Evolutionary conservation across 108 stramenopile species (phyloP), one percentile per base, ranked within the genome.

Genomic region (Skeletonema potamos): DNA sequence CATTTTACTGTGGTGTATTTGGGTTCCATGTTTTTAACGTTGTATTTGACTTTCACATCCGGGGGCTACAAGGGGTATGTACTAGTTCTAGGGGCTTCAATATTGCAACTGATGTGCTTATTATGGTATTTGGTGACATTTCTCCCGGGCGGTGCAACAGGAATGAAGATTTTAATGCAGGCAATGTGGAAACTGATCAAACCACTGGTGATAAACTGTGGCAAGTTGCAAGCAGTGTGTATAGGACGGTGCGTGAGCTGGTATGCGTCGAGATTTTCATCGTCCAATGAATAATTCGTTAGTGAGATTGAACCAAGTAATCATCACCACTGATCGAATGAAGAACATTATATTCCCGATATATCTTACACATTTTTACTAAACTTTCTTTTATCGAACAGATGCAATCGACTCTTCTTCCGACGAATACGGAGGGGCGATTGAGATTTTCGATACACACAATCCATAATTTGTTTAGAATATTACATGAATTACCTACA

Each of bases 101-200:
- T 66, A n/a, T 66, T 85, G 46, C 95, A 96, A 62, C 64, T 96
- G 24, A 34, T 92, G 48, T 82, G 90, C 1, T 56, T 96, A 26
- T n/a, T 93, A 9, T 96, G 91, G 91, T 96, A 96, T 79, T 74
- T 96, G 62, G 72, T 96, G 13, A 92, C 90, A 70, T 96, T 96
- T 73, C 66, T 96, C 57, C 95, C 95, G 1, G 95, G 95, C 10
- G 95, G 95, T 36, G 80, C 91, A 6, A 76, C 79, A 68, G 95
- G 95, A 41, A 81, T 96, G 78, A 68, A 69, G 10, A 70, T 93
- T 32, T 62, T 96, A 2, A 77, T 76, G 0, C 76, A 85, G 44
- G 89, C 87, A 17, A 76, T 96, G 54, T 81, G 80, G 61, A 77
- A 74, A n/a, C 80, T 93, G 68, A 71, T 96, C 7, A 82, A 84